Percentiles rank a stretch among this genome's conserved stretches.
phyloP scores from a whole-genome alignment of 2,329 filamentous ascomycete genomes.

The Cladosporium sp. region DNA sequence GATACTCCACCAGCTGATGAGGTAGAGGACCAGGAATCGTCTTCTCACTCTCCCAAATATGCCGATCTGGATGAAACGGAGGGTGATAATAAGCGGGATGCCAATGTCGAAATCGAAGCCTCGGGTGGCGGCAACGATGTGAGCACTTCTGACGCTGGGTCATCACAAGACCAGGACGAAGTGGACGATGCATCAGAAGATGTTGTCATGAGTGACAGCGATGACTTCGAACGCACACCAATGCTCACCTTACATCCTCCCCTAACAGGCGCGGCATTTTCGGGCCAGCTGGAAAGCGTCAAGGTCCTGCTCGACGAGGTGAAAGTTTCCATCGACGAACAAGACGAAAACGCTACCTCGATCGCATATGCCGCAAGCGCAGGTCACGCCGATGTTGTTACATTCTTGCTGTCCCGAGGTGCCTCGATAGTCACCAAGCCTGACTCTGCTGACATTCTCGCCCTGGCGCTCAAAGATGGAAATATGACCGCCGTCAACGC shows the following conservation, averaged over 20 bases:
- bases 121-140: neutral
- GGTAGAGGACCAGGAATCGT: neutral
- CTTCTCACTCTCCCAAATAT: neutral
- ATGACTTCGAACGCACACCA: neutral
- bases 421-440: neutral
- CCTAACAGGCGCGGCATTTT: neutral
- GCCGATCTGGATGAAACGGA: neutral
- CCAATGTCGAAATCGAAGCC: neutral
- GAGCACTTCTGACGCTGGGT: neutral
- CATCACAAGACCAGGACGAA: neutral
- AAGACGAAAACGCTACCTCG: neutral
- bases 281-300: constrained; percentile 5
- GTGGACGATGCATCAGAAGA: neutral
- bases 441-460: neutral
- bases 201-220: neutral
- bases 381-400: neutral
- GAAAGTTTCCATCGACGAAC: neutral
- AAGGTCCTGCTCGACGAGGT: neutral
- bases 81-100: too few species aligned
- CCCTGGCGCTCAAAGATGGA: neutral
- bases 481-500: neutral
- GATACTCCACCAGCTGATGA: neutral
- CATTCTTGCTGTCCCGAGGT: neutral
- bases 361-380: neutral
- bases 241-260: neutral